Base-by-base conservation (phyloP, 176 grass and related monocot species). In the Cymbopogon citratus region DNA sequence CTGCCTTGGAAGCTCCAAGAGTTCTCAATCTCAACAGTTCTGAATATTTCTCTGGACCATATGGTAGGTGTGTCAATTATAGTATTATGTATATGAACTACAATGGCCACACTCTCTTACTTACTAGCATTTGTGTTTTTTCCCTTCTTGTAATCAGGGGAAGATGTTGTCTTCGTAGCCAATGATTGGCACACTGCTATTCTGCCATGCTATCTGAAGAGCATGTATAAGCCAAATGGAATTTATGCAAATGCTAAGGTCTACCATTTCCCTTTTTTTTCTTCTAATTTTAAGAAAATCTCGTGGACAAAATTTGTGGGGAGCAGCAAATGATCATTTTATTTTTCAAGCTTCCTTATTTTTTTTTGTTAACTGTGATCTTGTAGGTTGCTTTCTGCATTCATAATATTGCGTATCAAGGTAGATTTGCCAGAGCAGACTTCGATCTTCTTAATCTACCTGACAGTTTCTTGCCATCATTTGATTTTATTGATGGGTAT, bases 351-450 rank as follows among this genome's bases (percentile, higher is more conserved):
- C 39, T 57, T 69, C 18, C 24, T 65, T 26, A 2, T 76, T 80
- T 83, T 88, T 5, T n/a, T 85, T 72, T 51, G 35, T 77, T 3
- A 7, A 71, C 54, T 81, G 35, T 77, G 67, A 18, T 77, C 35
- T 54, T 85, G 65, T 73, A 98, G 95, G 95, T 95, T 81, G 95
- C 82, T 82, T 98, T 95, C 87, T 98, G 95, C 92, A 98, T 98
- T 81, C 95, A 98, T 85, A 98, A 94, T 75, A 94, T 98, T 72
- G 88, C 88, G 25, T 98, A 98, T 63, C 95, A 98, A 71, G 92
- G 95, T 14, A 85, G 95, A 80, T 98, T 98, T 72, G 61, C 90
- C 15, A 48, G 40, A 44, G 78, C 80, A 57, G 95, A 98, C 76
- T 98, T 95, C n/a, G 52, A 77, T 49, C 51, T 87, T 78, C 90